Evolutionary conservation across 225 moss, liverwort and hornwort species (phyloP).

Genomic region (Polytrichum formosum): DNA sequence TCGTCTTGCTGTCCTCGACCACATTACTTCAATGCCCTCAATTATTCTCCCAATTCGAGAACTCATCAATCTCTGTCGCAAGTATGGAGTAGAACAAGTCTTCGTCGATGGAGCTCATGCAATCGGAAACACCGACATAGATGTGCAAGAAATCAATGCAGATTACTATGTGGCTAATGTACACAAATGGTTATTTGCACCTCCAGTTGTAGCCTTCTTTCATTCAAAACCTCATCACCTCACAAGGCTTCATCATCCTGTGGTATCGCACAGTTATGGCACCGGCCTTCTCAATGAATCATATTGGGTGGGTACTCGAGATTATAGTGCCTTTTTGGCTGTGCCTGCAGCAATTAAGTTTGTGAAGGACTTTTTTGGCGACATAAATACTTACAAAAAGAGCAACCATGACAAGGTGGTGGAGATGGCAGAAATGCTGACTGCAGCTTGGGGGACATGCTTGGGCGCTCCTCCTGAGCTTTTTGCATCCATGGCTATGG

Average conservation of each 20-base stretch:
- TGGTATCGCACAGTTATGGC: constrained; percentile 72
- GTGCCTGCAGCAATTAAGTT: constrained; percentile 70
- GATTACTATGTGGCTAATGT: constrained; percentile 82
- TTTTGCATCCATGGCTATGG: constrained; percentile 86
- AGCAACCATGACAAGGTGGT: constrained; percentile 77
- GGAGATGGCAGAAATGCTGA: constrained; percentile 77
- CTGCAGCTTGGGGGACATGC: constrained; percentile 62
- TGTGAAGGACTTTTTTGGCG: constrained; percentile 47
- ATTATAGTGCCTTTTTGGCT: constrained; percentile 71
- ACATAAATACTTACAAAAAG: constrained; percentile 37
- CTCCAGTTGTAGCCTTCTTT: constrained; percentile 76
- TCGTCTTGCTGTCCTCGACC: constrained; percentile 77
- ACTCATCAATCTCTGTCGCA: constrained; percentile 61
- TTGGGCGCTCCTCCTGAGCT: constrained; percentile 72
- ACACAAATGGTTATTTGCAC: constrained; percentile 89
- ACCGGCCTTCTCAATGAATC: constrained; percentile 69
- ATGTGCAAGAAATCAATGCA: constrained; percentile 68
- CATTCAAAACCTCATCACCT: constrained; percentile 75
- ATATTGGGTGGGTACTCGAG: constrained; percentile 80
- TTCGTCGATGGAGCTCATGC: constrained; percentile 89
- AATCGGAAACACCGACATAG: constrained; percentile 62
- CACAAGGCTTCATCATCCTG: constrained; percentile 73
- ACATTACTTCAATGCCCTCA: constrained; percentile 84
- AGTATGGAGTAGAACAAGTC: constrained; percentile 64
- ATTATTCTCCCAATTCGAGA: constrained; percentile 63